Base-by-base conservation (phyloP, 1,284 basidiomycete genomes). In the Pulveroboletus sp. region DNA sequence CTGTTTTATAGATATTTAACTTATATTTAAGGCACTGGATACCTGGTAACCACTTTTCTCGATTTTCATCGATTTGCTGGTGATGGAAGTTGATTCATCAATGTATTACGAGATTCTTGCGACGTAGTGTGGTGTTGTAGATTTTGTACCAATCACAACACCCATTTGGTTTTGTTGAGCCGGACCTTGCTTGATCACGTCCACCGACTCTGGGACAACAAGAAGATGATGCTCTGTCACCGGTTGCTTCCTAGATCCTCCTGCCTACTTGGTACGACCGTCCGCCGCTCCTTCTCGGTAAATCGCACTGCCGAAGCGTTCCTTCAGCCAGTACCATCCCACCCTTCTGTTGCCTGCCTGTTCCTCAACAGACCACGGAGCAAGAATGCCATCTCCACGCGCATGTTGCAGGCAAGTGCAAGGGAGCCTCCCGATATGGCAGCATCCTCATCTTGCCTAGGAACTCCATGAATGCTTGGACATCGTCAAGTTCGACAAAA, bases 361-460 rank as follows among this genome's bases (percentile, higher is more conserved):
- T 81, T 81, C 35, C 81, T 97, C 62, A 93, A 96, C 67, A 81
- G 92, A 53, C 91, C 92, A 5, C 81, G 89, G 62, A 87, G 86
- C 61, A 94, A 89, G 81, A 98, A 98, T 76, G 94, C 95, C 20
- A 91, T 98, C 53, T 94, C 91, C 7, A 74, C 85, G 55, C 79
- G 79, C 28, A 80, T 97, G 64, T 78, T 96, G 40, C 78, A 83
- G 74, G 91, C 88, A 7, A 52, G 66, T 46, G 52, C 61, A 65
- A 62, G 18, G 22, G 18, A 40, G 7, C 17, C 48, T 28, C 33
- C 56, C 24, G 26, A 14, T 45, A 9, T 15, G n/a, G 31, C 35
- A 26, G 31, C 47, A 7, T 38, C 52, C 54, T 59, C 59, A 61
- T 43, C 46, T 26, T 31, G 12, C 53, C 58, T 66, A 94, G 92